A percentile compares a stretch with the other conserved stretches of the same genome.
These are phyloP conservation scores for Camelina neglecta DNA, from an alignment of 345 rosid genomes.

Conservation along the genomic window DNA sequence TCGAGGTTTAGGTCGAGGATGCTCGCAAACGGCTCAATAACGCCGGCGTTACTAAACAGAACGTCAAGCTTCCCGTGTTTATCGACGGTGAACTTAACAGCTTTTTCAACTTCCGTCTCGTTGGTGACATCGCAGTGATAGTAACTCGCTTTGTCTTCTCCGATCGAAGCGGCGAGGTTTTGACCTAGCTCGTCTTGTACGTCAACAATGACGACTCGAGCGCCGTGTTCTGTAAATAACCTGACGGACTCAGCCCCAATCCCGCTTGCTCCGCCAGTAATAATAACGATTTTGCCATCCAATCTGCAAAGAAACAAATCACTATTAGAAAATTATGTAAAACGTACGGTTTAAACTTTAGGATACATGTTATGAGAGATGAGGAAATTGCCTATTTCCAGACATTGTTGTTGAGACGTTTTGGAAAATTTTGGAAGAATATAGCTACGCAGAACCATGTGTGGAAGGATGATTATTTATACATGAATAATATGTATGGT, in stretches of 20 bases:
- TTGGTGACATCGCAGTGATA: conserved; percentile 77
- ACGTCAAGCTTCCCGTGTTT: conserved; percentile 70
- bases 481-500: neutral
- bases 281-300: conserved; percentile 82
- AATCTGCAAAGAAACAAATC: conserved; percentile 50
- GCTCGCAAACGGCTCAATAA: conserved; percentile 60
- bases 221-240: conserved; percentile 70
- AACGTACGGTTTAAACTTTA: neutral
- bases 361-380: neutral
- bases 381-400: conserved; percentile 27
- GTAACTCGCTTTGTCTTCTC: conserved; percentile 54
- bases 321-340: neutral
- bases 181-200: conserved; percentile 75
- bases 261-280: conserved; percentile 93
- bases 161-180: conserved; percentile 51
- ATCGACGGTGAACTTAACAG: conserved; percentile 56
- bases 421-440: conserved; percentile 8
- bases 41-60: conserved; percentile 85
- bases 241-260: conserved; percentile 79
- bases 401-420: conserved; percentile 35
- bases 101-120: conserved; percentile 73
- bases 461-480: conserved; percentile 13
- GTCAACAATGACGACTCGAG: conserved; percentile 69
- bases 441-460: neutral
- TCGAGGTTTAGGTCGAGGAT: conserved; percentile 65